Conservation (phyloP, 2,329 filamentous ascomycete species). For the Aspergillus candidus region DNA sequence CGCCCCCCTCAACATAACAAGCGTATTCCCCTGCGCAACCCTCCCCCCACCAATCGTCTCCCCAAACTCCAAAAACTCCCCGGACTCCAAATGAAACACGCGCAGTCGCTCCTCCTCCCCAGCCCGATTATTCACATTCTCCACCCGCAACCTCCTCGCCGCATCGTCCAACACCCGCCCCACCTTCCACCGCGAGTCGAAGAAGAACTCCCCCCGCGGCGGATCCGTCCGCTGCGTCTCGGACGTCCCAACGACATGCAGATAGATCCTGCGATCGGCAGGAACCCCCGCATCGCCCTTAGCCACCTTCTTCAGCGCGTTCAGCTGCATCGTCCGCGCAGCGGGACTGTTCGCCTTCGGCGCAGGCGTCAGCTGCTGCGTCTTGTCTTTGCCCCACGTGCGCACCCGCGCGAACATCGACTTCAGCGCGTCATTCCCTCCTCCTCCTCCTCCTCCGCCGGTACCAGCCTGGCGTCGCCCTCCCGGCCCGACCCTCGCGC, state of each 20-base stretch:
- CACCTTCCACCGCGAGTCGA: conserved; percentile 80
- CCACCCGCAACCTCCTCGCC: conserved; percentile 36
- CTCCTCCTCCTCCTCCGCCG: conserved; percentile 21
- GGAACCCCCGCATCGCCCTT: conserved; percentile 84
- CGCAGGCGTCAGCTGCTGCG: conserved; percentile 57
- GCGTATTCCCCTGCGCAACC: conserved; percentile 76
- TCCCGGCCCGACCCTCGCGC: conserved; percentile 62
- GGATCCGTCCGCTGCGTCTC: conserved; percentile 78
- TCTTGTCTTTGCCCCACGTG: conserved; percentile 73
- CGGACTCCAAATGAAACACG: conserved; percentile 90
- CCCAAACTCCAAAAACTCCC: conserved; percentile 75
- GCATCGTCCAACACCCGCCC: conserved; percentile 54
- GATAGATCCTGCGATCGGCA: conserved; percentile 77
- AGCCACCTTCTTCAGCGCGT: conserved; percentile 74
- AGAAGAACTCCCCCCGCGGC: conserved; percentile 75
- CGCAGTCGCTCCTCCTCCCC: conserved; percentile 65
- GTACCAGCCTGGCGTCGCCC: conserved; percentile 31
- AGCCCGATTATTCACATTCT: conserved; percentile 42
- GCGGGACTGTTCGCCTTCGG: conserved; percentile 49
- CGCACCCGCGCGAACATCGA: conserved; percentile 71
- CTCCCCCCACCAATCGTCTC: conserved; percentile 69
- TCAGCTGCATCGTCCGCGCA: conserved; percentile 62
- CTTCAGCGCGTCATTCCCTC: conserved; percentile 55
- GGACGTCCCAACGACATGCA: conserved; percentile 84
- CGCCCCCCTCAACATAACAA: conserved; percentile 81